Conservation (phyloP, 805 yeast species). For the Kregervanrija fluxuum region DNA sequence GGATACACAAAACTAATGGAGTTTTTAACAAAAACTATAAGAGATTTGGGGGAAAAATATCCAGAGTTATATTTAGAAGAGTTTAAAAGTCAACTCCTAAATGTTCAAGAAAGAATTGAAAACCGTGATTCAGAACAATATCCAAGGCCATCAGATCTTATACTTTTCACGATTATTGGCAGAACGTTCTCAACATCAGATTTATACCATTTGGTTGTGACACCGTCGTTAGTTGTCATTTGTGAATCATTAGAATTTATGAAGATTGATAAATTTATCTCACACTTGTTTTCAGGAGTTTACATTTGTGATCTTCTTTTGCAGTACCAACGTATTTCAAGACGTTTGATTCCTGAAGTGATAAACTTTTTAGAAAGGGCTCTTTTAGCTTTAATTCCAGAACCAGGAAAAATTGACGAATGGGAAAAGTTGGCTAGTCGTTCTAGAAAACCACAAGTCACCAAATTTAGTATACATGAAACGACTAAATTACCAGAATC, state of each 20-base stretch:
- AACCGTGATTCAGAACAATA: conserved; percentile 20
- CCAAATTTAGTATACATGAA: conserved; percentile 14
- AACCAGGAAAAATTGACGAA: conserved; percentile 19
- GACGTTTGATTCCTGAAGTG: conserved; percentile 79
- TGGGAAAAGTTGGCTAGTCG: conserved; percentile 16
- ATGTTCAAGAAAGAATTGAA: conserved; percentile 48
- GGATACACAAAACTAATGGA: conserved; percentile 27
- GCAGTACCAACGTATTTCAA: conserved; percentile 72
- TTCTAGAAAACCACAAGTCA: conserved; percentile 9
- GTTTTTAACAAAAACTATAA: conserved; percentile 38
- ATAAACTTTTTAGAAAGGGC: conserved; percentile 49
- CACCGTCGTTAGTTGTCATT: conserved; percentile 72
- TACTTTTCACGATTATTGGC: conserved; percentile 68
- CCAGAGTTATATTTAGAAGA: conserved; percentile 55
- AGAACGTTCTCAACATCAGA: conserved; percentile 87
- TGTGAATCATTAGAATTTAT: conserved; percentile 59
- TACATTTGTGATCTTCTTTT: conserved; percentile 58
- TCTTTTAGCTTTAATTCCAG: conserved; percentile 37
- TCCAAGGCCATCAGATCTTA: conserved; percentile 47
- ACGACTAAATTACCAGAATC: conserved; percentile 6
- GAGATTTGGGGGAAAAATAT: conserved; percentile 56
- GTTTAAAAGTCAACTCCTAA: conserved; percentile 48
- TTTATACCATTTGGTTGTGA: conserved; percentile 84
- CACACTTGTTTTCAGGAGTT: conserved; percentile 46
- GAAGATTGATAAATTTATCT: conserved; percentile 22